Base-by-base conservation (phyloP, 192 early-diverging fungal species). In the Rhizoclosmatium globosum region DNA sequence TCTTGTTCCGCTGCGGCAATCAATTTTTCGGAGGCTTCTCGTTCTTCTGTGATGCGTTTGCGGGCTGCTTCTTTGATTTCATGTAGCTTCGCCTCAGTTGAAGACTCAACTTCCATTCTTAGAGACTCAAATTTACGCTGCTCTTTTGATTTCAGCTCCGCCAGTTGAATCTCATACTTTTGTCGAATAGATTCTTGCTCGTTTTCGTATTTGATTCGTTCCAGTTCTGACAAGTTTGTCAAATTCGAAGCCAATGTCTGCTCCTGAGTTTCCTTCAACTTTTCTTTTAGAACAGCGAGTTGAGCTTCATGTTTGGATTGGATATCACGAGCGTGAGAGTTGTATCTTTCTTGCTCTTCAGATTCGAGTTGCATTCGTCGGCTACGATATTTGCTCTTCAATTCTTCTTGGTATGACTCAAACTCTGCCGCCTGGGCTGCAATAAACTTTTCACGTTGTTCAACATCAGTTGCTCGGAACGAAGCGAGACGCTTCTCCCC, bases 141-240 rank as follows among this genome's bases (percentile, higher is more conserved):
- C 38, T 76, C 64, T 59, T 21, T 42, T 1, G 48, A 19, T 53
- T 76, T 76, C 31, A 43, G 50, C 48, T 76, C 62, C 7, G 64
- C 45, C n/a, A 76, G 64, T 11, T 67, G 19, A 23, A 38, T 23
- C 39, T 76, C 74, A 31, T 46, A 76, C 4, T 46, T 57, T 23
- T 39, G 44, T 3, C 64, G 57, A 23, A 64, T 56, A 3, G 74
- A 38, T 53, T 76, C 74, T 41, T 76, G 4, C 41, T 76, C 74
- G 41, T 64, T 76, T 2, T 76, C 64, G 64, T 62, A 76, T 53
- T 76, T 76, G 31, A 67, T 45, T 2, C 64, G 74, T 53, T 76
- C 74, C 13, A 76, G 23, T 66, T 76, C 74, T 9, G 64, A 59
- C 19, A 76, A 21, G 23, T 64, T 67, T 13, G 48, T 21, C 46